Evolutionary conservation across 495 filamentous ascomycete genomes (phyloP).

Genomic region (Penicillium odoratum): DNA sequence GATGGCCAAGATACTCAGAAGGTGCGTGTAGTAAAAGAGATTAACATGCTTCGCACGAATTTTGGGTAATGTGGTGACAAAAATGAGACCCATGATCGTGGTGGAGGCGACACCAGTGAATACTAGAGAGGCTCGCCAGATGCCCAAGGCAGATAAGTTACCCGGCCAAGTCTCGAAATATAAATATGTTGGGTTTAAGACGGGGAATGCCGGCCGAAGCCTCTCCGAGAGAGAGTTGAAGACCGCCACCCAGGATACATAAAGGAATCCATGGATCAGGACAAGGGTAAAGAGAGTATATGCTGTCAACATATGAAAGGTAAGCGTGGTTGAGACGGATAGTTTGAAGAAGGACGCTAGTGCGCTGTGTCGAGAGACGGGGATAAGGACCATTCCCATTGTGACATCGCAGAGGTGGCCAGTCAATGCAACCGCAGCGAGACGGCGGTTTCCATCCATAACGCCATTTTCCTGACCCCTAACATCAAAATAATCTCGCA

Average conservation of each 20-base stretch:
- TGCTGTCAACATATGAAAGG: conserved; percentile 13
- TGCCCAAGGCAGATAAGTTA: conserved; percentile 10
- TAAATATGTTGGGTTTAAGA: conserved; percentile 14
- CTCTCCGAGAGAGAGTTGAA: conserved; percentile 11
- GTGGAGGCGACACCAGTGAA: conserved; percentile 11
- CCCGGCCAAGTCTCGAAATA: conserved; percentile 13
- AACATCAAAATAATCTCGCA: conserved; percentile 10
- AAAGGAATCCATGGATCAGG: conserved; percentile 9
- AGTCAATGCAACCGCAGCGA: conserved; percentile 13
- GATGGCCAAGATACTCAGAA: conserved; percentile 8
- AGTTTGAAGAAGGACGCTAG: conserved; percentile 14
- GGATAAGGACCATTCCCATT: conserved; percentile 12
- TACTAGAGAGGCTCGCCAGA: conserved; percentile 12
- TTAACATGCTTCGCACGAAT: conserved; percentile 13
- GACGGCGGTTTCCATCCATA: conserved; percentile 6
- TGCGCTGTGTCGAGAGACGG: conserved; percentile 13
- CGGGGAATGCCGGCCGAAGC: conserved; percentile 11
- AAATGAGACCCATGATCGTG: conserved; percentile 12
- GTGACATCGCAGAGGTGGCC: conserved; percentile 14
- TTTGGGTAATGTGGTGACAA: conserved; percentile 9
- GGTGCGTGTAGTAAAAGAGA: conserved; percentile 12
- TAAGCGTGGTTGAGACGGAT: conserved; percentile 13
- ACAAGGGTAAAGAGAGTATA: conserved; percentile 11
- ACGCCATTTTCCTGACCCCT: conserved; percentile 8
- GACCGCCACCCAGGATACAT: conserved; percentile 10